These are phyloP conservation scores for Teratosphaeria viscida DNA, from an alignment of 2,329 filamentous ascomycete genomes.

Conservation along the genomic window DNA sequence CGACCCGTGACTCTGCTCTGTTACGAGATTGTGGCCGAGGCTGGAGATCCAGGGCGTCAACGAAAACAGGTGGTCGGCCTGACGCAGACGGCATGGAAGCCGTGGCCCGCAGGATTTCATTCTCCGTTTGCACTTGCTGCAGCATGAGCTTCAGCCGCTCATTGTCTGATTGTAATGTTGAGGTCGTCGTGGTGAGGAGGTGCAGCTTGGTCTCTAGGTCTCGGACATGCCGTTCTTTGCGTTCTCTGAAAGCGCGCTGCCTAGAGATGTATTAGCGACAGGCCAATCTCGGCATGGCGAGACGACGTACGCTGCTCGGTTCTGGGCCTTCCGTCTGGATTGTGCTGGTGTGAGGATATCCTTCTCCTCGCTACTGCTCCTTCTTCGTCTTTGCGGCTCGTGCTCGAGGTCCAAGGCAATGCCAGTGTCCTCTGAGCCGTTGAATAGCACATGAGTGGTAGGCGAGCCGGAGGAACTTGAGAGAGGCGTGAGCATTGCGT, in stretches of 20 bases:
- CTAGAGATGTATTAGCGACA: conserved; percentile 36
- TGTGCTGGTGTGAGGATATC: conserved; percentile 37
- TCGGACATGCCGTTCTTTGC: conserved; percentile 88
- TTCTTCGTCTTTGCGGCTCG: conserved; percentile 21
- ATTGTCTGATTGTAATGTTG: conserved; percentile 68
- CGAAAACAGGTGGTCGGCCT: conserved; percentile 32
- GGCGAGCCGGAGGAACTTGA: conserved; percentile 16
- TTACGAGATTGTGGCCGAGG: conserved; percentile 8
- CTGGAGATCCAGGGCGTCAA: conserved; percentile 18
- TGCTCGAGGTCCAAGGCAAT: conserved; percentile 29
- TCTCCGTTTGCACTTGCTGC: conserved; percentile 77
- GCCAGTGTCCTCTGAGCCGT: conserved; percentile 34
- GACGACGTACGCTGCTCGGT: conserved; percentile 55
- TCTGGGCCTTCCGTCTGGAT: conserved; percentile 57
- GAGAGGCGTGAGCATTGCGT: conserved; percentile 7
- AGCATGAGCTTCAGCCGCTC: conserved; percentile 76
- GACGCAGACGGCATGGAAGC: conserved; percentile 40
- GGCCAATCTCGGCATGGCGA: not conserved
- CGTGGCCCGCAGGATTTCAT: conserved; percentile 82
- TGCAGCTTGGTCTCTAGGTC: conserved; percentile 82
- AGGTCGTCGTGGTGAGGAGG: conserved; percentile 62
- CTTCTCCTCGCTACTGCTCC: conserved; percentile 40
- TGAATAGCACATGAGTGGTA: conserved; percentile 14
- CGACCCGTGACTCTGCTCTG: conserved; percentile 9
- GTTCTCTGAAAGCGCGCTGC: conserved; percentile 89